Percentiles rank a stretch among this genome's conserved stretches.
Evolutionary conservation across 225 moss, liverwort and hornwort species (phyloP).

Genomic region (Lunularia cruciata): DNA sequence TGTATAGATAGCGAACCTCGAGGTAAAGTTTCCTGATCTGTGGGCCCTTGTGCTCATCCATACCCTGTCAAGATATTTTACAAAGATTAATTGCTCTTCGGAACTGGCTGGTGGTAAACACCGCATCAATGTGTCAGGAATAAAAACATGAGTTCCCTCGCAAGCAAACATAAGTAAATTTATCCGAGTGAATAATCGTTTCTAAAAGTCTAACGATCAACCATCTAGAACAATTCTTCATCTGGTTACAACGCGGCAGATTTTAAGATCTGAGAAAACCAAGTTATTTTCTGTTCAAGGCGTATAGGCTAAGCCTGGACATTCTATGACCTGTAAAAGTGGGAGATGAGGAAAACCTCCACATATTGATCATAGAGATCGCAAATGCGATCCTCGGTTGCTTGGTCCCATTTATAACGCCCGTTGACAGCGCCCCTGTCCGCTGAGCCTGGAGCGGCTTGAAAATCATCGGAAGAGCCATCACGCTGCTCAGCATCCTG

Average conservation of each 20-base stretch:
- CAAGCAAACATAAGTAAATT: no score
- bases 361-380: conserved; percentile 97
- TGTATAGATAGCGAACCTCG: conserved; percentile 54
- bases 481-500: conserved; percentile 73
- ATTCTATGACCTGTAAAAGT: no score
- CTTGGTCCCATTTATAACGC: conserved; percentile 94
- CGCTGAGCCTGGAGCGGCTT: conserved; percentile 47
- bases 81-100: background rate
- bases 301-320: no score
- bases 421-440: conserved; percentile 54
- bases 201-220: no score
- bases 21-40: conserved; percentile 92
- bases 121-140: no score
- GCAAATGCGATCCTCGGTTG: conserved; percentile 91
- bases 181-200: no score
- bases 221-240: no score
- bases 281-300: no score
- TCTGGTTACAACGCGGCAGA: no score
- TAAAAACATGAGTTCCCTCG: no score
- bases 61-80: conserved; percentile 69
- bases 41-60: conserved; percentile 99
- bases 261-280: no score
- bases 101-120: no score
- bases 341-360: conserved; percentile 55
- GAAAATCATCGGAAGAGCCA: conserved; percentile 79